Base-by-base conservation (phyloP, 2,329 filamentous ascomycete genomes). In the Fusarium solani-melongenae region DNA sequence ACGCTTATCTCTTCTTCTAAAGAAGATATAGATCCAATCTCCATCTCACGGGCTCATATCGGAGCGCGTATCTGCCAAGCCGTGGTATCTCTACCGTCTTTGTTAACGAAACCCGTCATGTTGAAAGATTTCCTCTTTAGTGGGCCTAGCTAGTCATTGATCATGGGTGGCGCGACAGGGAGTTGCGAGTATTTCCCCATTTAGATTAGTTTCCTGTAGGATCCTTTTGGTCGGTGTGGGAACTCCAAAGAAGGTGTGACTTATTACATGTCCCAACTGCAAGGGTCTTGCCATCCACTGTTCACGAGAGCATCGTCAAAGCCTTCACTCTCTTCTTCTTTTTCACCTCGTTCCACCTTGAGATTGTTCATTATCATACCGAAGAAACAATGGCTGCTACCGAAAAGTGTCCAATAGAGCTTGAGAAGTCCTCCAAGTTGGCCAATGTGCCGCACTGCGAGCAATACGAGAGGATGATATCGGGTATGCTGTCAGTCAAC, bases 381-480 rank as follows among this genome's bases (percentile, higher is more conserved):
- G 2, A 31, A 51, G 1, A 3, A n/a, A 58, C 11, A 49, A 66
- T 76, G 74, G 69, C 74, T 5, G 62, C 74, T 0, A 57, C 33
- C 9, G 46, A 62, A 20, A 76, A 71, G 34, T 71, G 66, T 10
- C 33, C 10, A 4, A 14, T 10, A 7, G 74, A 76, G 58, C 29
- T 76, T 27, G 64, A 69, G 0, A 76, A 76, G 34, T 66, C 74
- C 5, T 56, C 61, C 8, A 67, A 64, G 36, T 79, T 90, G 12
- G 81, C 85, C 11, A 85, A 90, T 69, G 82, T 87, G 2, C 89
- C 88, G 0, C 88, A 86, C 83, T 87, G 88, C 67, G 89, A 91
- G 9, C 87, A 91, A 68, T 92, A 91, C 62, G 88, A 91, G 76
- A 89, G 88, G 76, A 91, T 92, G 89, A 88, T 92, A 56, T 91